A percentile compares a stretch with the other conserved stretches of the same genome.
These are phyloP conservation scores for Sedum album DNA, from an alignment of 164 flowering plant genomes.

Conservation along the genomic window DNA sequence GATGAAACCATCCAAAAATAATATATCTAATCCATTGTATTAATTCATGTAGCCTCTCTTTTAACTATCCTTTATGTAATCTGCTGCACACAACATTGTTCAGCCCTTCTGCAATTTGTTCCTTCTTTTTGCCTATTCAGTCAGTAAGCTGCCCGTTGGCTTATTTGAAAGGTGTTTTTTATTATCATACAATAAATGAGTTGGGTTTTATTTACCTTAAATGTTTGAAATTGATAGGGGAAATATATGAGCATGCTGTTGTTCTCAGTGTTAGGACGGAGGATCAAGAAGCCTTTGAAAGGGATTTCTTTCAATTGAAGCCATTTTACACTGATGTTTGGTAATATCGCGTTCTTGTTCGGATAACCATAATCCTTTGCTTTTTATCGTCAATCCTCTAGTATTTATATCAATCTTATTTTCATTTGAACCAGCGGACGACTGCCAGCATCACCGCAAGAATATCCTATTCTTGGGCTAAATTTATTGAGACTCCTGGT, in stretches of 20 bases:
- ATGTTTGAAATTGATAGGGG: slow-evolving; percentile 38
- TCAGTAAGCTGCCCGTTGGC: too few species aligned
- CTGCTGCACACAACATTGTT: too few species aligned
- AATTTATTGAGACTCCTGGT: slow-evolving; percentile 91
- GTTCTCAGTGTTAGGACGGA: slow-evolving; percentile 76
- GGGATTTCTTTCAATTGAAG: slow-evolving; percentile 90
- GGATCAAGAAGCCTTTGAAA: slow-evolving; percentile 94
- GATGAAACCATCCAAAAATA: too few species aligned
- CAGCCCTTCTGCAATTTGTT: too few species aligned
- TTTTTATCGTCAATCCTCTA: neutral
- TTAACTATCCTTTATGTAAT: too few species aligned
- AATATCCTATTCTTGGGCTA: slow-evolving; percentile 74
- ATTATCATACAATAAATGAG: neutral
- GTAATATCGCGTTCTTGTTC: slow-evolving; percentile 21
- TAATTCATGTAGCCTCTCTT: too few species aligned
- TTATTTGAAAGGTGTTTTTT: neutral
- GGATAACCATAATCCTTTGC: neutral
- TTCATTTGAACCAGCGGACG: slow-evolving; percentile 14
- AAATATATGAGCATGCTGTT: slow-evolving; percentile 92
- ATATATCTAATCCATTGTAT: too few species aligned
- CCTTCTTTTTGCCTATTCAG: too few species aligned
- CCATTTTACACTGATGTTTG: slow-evolving; percentile 87
- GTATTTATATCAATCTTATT: neutral
- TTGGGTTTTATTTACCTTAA: neutral
- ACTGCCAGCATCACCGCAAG: slow-evolving; percentile 69